These are phyloP conservation scores for Penicillium griseofulvum DNA, from an alignment of 2,329 filamentous ascomycete genomes.

Conservation along the genomic window DNA sequence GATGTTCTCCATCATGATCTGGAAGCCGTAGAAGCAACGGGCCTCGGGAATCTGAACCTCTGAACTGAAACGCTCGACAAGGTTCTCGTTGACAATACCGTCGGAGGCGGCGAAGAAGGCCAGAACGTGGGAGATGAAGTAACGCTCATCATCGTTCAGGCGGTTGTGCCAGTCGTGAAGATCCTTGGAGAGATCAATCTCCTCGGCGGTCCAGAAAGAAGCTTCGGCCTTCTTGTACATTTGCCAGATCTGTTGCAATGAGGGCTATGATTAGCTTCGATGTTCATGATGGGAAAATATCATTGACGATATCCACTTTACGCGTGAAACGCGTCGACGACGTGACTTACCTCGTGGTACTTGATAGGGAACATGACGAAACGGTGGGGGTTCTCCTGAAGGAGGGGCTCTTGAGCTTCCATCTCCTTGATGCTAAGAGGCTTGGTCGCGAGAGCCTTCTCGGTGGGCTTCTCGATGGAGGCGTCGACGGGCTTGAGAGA, in stretches of 20 bases:
- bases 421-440: conserved; percentile 60
- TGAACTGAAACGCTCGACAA: conserved; percentile 93
- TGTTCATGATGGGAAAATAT: conserved; percentile 4
- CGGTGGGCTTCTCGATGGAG: conserved; percentile 55
- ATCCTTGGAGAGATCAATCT: conserved; percentile 99
- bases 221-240: conserved; percentile 99
- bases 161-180: conserved; percentile 99
- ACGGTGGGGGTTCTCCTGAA: conserved; percentile 91
- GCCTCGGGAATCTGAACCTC: conserved; percentile 98
- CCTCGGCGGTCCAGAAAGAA: conserved; percentile 99
- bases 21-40: conserved; percentile 99
- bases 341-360: conserved; percentile 88
- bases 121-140: conserved; percentile 97
- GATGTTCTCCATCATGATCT: conserved; percentile 99
- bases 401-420: conserved; percentile 81
- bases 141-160: conserved; percentile 93
- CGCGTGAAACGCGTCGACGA: conserved; percentile 59
- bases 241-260: conserved; percentile 78
- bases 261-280: conserved; percentile 12
- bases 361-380: conserved; percentile 99
- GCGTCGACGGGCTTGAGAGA: conserved; percentile 52
- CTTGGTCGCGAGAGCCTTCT: conserved; percentile 44
- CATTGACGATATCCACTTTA: conserved; percentile 55
- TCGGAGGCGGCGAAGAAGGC: conserved; percentile 99
- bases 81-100: conserved; percentile 99